Conservation (phyloP, 768 basidiomycete genomes). For the Tulasnella sp. region DNA sequence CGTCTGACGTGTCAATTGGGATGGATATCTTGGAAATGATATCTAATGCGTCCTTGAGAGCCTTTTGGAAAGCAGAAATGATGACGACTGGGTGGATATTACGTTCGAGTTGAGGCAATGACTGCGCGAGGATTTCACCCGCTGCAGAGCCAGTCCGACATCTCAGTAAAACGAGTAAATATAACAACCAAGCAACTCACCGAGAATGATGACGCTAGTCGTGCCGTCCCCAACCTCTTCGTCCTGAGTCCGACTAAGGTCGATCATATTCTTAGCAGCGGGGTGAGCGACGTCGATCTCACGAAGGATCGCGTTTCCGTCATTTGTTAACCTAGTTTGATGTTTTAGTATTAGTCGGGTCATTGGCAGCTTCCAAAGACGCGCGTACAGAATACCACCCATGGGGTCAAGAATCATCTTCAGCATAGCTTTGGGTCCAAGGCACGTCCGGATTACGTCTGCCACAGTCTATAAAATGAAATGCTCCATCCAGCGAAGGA, state of each 20-base stretch:
- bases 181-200: conserved; percentile 43
- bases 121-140: conserved; percentile 95
- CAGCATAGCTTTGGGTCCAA: conserved; percentile 96
- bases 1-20: conserved; percentile 81
- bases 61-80: conserved; percentile 96
- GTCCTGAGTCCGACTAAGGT: conserved; percentile 94
- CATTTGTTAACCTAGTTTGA: conserved; percentile 76
- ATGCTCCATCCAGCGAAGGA: background rate
- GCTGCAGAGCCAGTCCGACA: conserved; percentile 45
- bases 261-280: conserved; percentile 99
- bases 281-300: conserved; percentile 99
- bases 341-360: too few relatives aligned
- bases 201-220: conserved; percentile 95
- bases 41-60: conserved; percentile 84
- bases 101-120: conserved; percentile 86
- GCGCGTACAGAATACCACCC: conserved; percentile 87
- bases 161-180: background rate
- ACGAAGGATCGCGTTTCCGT: conserved; percentile 97
- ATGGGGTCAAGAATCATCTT: conserved; percentile 99
- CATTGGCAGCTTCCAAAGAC: background rate
- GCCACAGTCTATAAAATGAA: conserved; percentile 77
- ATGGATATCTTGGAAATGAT: conserved; percentile 84
- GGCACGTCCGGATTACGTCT: conserved; percentile 95
- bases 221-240: conserved; percentile 99
- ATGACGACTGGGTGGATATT: conserved; percentile 99